Base-by-base conservation (phyloP, 345 rosid genomes). In the Zanthoxylum bungeanum region DNA sequence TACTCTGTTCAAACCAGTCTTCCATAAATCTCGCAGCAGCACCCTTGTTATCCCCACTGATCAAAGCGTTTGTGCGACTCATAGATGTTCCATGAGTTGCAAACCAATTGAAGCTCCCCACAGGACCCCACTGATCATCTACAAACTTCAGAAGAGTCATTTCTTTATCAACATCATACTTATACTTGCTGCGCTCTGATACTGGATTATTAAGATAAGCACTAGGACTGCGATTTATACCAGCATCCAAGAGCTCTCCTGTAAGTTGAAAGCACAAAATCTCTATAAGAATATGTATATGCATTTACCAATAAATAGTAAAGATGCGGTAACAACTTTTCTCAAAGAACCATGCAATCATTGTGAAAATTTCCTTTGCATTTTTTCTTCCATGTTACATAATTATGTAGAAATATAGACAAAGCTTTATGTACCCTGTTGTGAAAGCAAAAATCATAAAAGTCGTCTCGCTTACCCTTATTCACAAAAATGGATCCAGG, bases 161-260 rank as follows among this genome's bases (percentile, higher is more conserved):
- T 60, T 68, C 72, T 34, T 76, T 85, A 52, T 87, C 92, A 8
- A 83, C 85, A 36, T 87, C 69, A 49, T 88, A 87, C 72, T 89
- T 91, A 82, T 93, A 75, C 77, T 72, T 52, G 55, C 28, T 4
- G 64, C 5, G 59, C 40, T 85, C 84, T 4, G 66, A 77, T 4
- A 81, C 64, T 0, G 86, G 86, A 36, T 87, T 87, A 36, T 80
- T 12, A 34, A 87, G 72, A 66, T 87, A 85, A 3, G 86, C 89
- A 34, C 89, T 85, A 7, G 88, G 86, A 69, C 88, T 87, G 75
- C 88, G 77, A 51, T 84, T 87, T 75, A 85, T 83, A 2, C 88
- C 89, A 0, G 92, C 86, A 36, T 73, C 44, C 77, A 92, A 80
- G 57, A 91, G 80, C 75, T 95, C 94, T 52, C 99, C 99, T 92